Percentiles rank a stretch among this genome's conserved stretches.
These are phyloP conservation scores for Mortierella sp. DNA, from an alignment of 371 early-diverging fungal genomes.

Conservation along the genomic window DNA sequence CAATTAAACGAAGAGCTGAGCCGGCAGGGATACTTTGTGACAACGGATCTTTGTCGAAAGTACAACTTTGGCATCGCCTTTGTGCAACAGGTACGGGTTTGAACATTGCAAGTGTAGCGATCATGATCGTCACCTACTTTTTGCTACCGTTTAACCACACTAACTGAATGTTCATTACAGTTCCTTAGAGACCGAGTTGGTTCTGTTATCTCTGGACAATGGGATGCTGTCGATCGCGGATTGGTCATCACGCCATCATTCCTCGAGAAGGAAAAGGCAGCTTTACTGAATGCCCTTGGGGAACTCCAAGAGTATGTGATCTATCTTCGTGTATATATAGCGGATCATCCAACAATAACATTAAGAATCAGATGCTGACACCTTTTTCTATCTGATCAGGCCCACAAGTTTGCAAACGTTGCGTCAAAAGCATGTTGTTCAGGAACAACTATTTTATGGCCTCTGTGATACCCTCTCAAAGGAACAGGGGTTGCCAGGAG, in stretches of 20 bases:
- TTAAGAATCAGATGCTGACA: not conserved
- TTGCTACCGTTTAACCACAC: not conserved
- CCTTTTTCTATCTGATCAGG: not conserved
- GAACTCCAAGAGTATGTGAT: conserved; percentile 38
- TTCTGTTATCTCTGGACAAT: conserved; percentile 26
- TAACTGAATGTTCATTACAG: conserved; percentile 7
- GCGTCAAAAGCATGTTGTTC: conserved; percentile 22
- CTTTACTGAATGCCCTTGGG: conserved; percentile 9
- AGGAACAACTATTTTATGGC: conserved; percentile 43
- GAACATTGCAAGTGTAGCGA: not conserved
- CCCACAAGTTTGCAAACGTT: conserved; percentile 26
- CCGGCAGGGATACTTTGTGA: conserved; percentile 19
- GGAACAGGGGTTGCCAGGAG: conserved; percentile 25
- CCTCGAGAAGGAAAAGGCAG: conserved; percentile 22
- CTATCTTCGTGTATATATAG: not conserved
- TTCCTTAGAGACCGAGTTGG: conserved; percentile 49
- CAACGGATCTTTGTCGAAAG: conserved; percentile 25
- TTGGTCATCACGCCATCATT: conserved; percentile 28
- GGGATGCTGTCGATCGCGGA: conserved; percentile 43
- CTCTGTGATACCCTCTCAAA: conserved; percentile 37
- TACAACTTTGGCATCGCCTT: conserved; percentile 38
- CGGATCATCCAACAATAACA: not conserved
- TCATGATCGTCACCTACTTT: not conserved
- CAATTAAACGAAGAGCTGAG: conserved; percentile 27
- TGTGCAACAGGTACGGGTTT: conserved; percentile 32